Conservation (phyloP, 257 asterid genomes). For the Ophiorrhiza pumila region DNA sequence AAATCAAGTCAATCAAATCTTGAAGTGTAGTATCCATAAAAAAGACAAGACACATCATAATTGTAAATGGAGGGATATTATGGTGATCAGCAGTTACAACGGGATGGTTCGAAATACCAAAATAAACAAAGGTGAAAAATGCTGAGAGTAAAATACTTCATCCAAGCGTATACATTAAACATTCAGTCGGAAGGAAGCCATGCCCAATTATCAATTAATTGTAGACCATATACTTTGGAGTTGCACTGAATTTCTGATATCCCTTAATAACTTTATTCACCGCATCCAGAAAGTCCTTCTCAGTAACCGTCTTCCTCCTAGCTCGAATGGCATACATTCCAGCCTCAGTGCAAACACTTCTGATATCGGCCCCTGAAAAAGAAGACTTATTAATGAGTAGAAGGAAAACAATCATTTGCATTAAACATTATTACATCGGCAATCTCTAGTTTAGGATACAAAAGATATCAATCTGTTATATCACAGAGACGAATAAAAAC, state of each 20-base stretch:
- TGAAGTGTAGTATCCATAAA: not conserved
- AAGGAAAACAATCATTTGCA: not conserved
- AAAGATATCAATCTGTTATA: not conserved
- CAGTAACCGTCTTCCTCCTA: constrained; percentile 87
- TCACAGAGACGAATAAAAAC: not conserved
- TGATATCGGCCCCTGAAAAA: constrained; percentile 74
- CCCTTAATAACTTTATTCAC: constrained; percentile 96
- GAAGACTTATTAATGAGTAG: no score
- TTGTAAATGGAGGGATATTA: not conserved
- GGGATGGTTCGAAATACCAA: not conserved
- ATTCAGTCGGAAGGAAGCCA: not conserved
- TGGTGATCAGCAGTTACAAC: not conserved
- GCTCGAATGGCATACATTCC: constrained; percentile 95
- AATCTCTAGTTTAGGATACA: not conserved
- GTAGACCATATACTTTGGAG: constrained; percentile 94
- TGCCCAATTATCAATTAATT: constrained; percentile 35
- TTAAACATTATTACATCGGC: not conserved
- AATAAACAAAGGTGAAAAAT: not conserved
- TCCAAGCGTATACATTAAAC: not conserved
- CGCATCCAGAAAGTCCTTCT: constrained; percentile 92
- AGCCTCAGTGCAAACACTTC: constrained; percentile 96
- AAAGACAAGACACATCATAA: not conserved
- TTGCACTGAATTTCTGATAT: constrained; percentile 92
- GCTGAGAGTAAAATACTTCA: not conserved
- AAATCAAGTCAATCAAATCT: not conserved